Conservation (phyloP, 768 basidiomycete species). For the Tylopilus sp. region DNA sequence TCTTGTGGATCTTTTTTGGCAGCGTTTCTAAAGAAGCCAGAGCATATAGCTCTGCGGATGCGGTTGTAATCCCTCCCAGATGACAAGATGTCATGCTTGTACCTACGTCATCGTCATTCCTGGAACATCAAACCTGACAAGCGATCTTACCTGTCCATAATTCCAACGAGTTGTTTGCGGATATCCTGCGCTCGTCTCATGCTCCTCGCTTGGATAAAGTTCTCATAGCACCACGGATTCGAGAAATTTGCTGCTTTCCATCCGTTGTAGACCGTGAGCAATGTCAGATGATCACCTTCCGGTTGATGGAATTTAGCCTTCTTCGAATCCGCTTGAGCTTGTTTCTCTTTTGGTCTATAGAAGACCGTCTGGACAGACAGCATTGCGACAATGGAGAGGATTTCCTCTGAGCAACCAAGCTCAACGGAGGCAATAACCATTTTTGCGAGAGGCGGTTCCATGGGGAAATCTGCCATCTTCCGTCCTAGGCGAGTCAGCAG, state of each 20-base stretch:
- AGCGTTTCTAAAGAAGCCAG: conserved; percentile 96
- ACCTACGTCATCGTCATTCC: conserved; percentile 43
- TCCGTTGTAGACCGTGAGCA: conserved; percentile 95
- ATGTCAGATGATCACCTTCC: conserved; percentile 92
- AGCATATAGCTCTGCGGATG: conserved; percentile 93
- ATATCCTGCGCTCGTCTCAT: conserved; percentile 98
- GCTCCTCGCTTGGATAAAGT: conserved; percentile 96
- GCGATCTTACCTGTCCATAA: conserved; percentile 87
- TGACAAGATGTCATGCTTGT: conserved; percentile 95
- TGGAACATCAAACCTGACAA: not conserved
- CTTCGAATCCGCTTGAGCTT: conserved; percentile 98
- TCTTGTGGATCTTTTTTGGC: conserved; percentile 99
- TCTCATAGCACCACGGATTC: conserved; percentile 99
- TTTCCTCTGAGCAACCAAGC: conserved; percentile 96
- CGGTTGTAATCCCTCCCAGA: conserved; percentile 91
- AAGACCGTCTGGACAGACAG: conserved; percentile 94
- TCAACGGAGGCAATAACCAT: conserved; percentile 99
- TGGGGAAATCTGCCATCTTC: conserved; percentile 99
- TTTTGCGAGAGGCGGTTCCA: conserved; percentile 94
- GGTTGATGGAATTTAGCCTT: conserved; percentile 99
- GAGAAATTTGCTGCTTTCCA: conserved; percentile 97
- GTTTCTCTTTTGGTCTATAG: conserved; percentile 99
- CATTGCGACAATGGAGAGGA: conserved; percentile 96
- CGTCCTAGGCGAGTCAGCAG: conserved; percentile 89
- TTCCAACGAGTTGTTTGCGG: conserved; percentile 93